Conservation (phyloP, 2,329 filamentous ascomycete species). For the Coleophoma crateriformis region DNA sequence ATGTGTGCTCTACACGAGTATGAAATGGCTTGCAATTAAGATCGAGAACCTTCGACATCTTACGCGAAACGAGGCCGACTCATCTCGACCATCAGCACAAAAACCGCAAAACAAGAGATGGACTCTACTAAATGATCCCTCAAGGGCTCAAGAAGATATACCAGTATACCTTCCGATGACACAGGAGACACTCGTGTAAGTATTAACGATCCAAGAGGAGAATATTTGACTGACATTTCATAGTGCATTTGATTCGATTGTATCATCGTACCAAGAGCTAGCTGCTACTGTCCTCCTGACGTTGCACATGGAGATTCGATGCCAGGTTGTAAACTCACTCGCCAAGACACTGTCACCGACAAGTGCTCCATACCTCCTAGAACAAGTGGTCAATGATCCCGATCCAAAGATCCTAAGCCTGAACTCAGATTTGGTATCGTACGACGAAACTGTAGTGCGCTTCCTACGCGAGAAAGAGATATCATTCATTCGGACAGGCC, state of each 20-base stretch:
- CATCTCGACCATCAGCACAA: constrained; percentile 36
- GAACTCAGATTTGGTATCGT: constrained; percentile 77
- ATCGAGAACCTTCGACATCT: constrained; percentile 78
- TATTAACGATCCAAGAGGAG: constrained; percentile 10
- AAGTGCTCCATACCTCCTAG: constrained; percentile 56
- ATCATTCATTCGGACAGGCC: constrained; percentile 68
- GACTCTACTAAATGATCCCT: constrained; percentile 70
- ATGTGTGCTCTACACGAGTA: constrained; percentile 89
- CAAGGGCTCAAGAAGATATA: constrained; percentile 51
- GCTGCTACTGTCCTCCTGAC: constrained; percentile 75
- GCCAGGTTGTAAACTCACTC: constrained; percentile 78
- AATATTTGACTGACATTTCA: constrained; percentile 1
- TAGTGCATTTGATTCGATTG: constrained; percentile 80
- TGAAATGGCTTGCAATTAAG: constrained; percentile 93
- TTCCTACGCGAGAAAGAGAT: constrained; percentile 69
- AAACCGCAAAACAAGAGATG: constrained; percentile 58
- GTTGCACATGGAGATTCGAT: constrained; percentile 82
- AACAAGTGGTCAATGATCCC: constrained; percentile 70
- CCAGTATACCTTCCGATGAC: constrained; percentile 85
- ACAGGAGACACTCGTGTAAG: constrained; percentile 73
- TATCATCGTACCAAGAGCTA: constrained; percentile 77
- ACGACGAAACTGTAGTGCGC: constrained; percentile 74
- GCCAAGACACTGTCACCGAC: constrained; percentile 54
- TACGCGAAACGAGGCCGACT: constrained; percentile 66
- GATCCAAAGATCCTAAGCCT: constrained; percentile 77